Base-by-base conservation (phyloP, 2,329 filamentous ascomycete genomes). In the Trichoderma aggressivum region DNA sequence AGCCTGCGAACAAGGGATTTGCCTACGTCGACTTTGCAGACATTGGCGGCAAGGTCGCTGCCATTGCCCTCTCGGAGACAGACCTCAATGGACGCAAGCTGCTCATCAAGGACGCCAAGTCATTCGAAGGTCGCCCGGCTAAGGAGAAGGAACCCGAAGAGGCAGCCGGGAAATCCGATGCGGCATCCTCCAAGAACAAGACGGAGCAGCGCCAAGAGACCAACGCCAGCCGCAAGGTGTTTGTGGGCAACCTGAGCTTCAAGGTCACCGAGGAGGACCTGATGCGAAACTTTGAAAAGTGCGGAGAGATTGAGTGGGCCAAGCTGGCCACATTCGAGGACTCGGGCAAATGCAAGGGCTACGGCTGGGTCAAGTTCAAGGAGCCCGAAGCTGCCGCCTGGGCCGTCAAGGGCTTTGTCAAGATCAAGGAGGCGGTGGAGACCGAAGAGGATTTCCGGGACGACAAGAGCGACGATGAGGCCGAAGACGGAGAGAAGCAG, bases 251-350 rank as follows among this genome's bases (percentile, higher is more conserved):
- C 81, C 86, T 98, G 71, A 88, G 91, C 69, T 97, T 95, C 81
- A 89, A 92, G 78, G 89, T 90, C 5, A 94, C 91, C 7, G 92
- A 95, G 76, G 94, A 97, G 69, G 90, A 93, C 76, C 82, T 99
- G 63, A 86, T 89, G 75, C 86, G 90, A 74, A 93, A 97, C 79
- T 98, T 97, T 80, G 87, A 87, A 62, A 93, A 91, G 79, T 98
- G 95, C 79, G 96, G 96, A 64, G 86, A 91, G 73, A 89, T 98
- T 73, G 89, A 91, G 67, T 92, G 92, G 83, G 88, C 94, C 74
- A 95, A 97, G 82, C 85, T 98, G 75, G 96, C 96, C 3, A 97
- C 94, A 0, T 99, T 99, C 79, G 93, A 98, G 81, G 97, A 99
- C 80, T 91, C 91, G 24, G 96, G 96, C 56, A 99, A 98, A 84